Evolutionary conservation across 495 filamentous ascomycete genomes (phyloP).

Genomic region (Schizothecium vesticola): DNA sequence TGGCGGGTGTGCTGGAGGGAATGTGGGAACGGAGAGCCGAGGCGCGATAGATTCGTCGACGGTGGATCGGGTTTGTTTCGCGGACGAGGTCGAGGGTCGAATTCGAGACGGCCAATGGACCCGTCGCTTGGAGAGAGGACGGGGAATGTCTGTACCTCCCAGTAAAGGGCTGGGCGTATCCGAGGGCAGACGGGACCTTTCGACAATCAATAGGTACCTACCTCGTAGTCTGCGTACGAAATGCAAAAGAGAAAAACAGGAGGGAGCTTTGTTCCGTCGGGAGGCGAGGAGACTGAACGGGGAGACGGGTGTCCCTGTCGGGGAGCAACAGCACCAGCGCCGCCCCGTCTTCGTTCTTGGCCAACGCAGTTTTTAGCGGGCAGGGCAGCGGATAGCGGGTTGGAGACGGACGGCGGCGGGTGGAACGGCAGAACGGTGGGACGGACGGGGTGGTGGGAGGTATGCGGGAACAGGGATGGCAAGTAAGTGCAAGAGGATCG

Average conservation of each 20-base stretch:
- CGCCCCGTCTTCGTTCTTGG: background rate
- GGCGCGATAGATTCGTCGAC: background rate
- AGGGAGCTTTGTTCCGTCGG: constrained; percentile 5
- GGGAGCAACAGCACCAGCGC: background rate
- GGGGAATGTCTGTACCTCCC: background rate
- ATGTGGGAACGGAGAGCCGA: background rate
- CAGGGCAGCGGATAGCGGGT: background rate
- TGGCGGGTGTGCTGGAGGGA: background rate
- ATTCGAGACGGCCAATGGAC: background rate
- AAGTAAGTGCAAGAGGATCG: background rate
- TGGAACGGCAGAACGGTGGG: background rate
- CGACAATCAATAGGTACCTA: background rate
- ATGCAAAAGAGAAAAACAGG: background rate
- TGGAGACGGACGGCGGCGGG: background rate
- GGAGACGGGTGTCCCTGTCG: constrained; percentile 6
- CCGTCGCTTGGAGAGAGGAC: background rate
- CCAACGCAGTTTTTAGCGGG: background rate
- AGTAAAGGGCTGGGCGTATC: background rate
- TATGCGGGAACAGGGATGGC: background rate
- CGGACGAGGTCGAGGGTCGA: background rate
- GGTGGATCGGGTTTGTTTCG: background rate
- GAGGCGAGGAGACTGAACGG: background rate
- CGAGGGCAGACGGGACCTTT: background rate
- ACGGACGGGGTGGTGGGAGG: background rate
- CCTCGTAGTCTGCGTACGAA: background rate